Evolutionary conservation across 208 protist genomes (phyloP).

Genomic region (Leishmania lainsoni): DNA sequence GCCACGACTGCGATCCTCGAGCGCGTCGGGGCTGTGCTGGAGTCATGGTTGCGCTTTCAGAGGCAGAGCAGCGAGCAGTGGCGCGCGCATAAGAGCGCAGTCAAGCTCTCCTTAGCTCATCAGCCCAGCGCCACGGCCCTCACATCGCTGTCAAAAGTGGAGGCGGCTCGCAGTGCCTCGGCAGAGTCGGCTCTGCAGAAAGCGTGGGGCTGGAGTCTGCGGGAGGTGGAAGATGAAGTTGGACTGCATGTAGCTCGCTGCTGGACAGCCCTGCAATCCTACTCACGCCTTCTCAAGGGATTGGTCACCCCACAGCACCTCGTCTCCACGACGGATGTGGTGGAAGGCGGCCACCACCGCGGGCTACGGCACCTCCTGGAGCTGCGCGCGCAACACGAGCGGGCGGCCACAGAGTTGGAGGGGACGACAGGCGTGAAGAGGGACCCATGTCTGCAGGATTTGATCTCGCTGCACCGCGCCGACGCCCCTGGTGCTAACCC

Average conservation of each 20-base stretch:
- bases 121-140: conserved; percentile 47
- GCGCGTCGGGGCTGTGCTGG: conserved; percentile 57
- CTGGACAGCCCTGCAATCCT: conserved; percentile 59
- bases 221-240: conserved; percentile 80
- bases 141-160: conserved; percentile 42
- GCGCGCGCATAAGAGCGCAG: conserved; percentile 39
- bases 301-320: conserved; percentile 72
- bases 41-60: conserved; percentile 57
- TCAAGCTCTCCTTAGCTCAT: conserved; percentile 68
- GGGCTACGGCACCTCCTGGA: conserved; percentile 74
- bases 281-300: conserved; percentile 68
- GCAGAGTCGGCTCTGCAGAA: conserved; percentile 42
- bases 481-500: conserved; percentile 9
- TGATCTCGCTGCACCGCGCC: conserved; percentile 43
- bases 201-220: conserved; percentile 61
- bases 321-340: conserved; percentile 37
- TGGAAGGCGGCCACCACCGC: conserved; percentile 64
- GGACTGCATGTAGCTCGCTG: conserved; percentile 64
- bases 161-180: conserved; percentile 44
- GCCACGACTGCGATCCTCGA: conserved; percentile 45
- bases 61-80: conserved; percentile 50
- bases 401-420: conserved; percentile 39
- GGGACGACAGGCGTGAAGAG: conserved; percentile 27
- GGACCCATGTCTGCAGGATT: conserved; percentile 61
- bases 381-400: conserved; percentile 54